A percentile compares a stretch with the other conserved stretches of the same genome.
Conservation (phyloP, 192 early-diverging fungal species). For the Backusella mclennaniae region DNA sequence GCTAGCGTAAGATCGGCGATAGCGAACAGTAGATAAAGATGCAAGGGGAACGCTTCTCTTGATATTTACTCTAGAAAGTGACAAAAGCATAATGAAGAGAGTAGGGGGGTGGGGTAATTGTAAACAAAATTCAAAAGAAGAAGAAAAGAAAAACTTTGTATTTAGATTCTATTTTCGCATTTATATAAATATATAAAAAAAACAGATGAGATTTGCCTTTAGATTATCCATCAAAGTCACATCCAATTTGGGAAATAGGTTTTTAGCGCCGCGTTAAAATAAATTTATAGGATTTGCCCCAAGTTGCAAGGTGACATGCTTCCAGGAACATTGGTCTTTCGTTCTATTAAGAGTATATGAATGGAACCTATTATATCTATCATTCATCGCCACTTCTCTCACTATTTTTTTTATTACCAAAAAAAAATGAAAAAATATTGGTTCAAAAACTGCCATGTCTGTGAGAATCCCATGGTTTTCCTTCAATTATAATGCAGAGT, state of each 20-base stretch:
- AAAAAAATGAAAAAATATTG: background rate
- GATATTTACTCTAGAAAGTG: background rate
- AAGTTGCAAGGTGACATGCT: background rate
- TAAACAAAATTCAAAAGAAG: background rate
- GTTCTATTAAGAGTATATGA: background rate
- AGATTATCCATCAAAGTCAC: conserved; percentile 10
- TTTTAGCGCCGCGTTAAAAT: conserved; percentile 2
- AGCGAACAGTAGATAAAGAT: background rate
- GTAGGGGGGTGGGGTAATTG: background rate
- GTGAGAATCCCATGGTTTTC: background rate
- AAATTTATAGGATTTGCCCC: background rate
- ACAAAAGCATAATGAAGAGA: conserved; percentile 13
- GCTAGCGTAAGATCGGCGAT: conserved; percentile 5
- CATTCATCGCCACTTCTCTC: background rate
- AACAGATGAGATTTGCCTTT: conserved; percentile 1
- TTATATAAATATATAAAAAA: background rate
- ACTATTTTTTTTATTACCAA: background rate
- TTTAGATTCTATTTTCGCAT: background rate
- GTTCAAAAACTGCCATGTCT: too few relatives aligned
- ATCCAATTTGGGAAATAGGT: background rate
- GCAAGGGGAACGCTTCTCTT: background rate
- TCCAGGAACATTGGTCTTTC: background rate
- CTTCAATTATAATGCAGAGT: background rate
- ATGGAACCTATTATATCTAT: background rate
- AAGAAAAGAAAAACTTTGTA: background rate